A percentile compares a stretch with the other conserved stretches of the same genome.
phyloP scores from a whole-genome alignment of 768 basidiomycete genomes.

The Megacollybia marginata region DNA sequence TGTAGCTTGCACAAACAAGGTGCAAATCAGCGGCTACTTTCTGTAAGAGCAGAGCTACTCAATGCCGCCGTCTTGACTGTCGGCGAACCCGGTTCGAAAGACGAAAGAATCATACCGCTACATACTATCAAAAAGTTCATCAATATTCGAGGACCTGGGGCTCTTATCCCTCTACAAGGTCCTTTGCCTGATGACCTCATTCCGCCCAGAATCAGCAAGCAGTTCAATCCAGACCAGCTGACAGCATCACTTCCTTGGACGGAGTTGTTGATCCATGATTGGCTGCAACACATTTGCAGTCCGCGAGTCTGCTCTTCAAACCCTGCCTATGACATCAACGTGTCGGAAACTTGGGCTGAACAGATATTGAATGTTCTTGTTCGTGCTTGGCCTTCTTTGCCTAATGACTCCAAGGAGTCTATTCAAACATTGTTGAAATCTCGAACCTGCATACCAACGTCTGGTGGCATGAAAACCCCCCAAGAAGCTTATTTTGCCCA shows the following conservation, averaged over 20 bases:
- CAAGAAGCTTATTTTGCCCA: constrained; percentile 76
- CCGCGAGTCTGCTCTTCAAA: constrained; percentile 32
- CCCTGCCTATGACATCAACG: constrained; percentile 52
- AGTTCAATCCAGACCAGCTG: constrained; percentile 46
- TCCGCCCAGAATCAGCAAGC: constrained; percentile 56
- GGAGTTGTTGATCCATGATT: constrained; percentile 69
- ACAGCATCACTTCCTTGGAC: constrained; percentile 61
- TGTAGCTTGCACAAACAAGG: constrained; percentile 32
- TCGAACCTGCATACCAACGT: constrained; percentile 64
- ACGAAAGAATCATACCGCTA: constrained; percentile 60
- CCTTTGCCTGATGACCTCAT: constrained; percentile 72
- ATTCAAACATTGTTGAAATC: constrained; percentile 41
- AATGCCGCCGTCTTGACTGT: constrained; percentile 59
- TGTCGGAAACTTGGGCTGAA: constrained; percentile 73
- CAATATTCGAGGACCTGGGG: constrained; percentile 49
- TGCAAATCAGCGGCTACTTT: constrained; percentile 27
- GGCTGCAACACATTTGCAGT: constrained; percentile 62
- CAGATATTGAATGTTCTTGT: constrained; percentile 60
- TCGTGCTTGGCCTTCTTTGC: constrained; percentile 66
- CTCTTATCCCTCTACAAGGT: constrained; percentile 59
- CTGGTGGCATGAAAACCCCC: constrained; percentile 65
- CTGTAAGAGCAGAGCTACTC: constrained; percentile 55
- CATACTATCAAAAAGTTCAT: constrained; percentile 65
- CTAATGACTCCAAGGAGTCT: constrained; percentile 36
- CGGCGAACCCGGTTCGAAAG: constrained; percentile 21